These are phyloP conservation scores for Neotropicomus parvogracilis DNA, from an alignment of 1,284 basidiomycete genomes.

Conservation along the genomic window DNA sequence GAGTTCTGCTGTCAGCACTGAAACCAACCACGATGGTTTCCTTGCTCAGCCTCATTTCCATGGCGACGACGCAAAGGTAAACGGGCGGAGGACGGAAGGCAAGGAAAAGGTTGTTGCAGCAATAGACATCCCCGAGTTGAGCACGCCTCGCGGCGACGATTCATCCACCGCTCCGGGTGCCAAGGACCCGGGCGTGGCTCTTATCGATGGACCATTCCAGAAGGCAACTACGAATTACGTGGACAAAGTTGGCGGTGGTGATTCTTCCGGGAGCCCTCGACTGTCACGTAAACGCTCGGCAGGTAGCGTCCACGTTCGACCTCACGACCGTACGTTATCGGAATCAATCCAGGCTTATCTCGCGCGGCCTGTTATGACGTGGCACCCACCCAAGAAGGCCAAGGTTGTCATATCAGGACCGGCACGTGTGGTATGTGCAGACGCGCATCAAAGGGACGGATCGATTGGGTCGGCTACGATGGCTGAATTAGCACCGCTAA, in stretches of 20 bases:
- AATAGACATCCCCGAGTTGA: not conserved
- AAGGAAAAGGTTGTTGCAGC: not conserved
- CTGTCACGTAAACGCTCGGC: conserved; percentile 17
- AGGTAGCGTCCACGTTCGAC: conserved; percentile 14
- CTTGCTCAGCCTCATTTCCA: not conserved
- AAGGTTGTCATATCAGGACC: not conserved
- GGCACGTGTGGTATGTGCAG: not conserved
- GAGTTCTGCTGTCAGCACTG: not conserved
- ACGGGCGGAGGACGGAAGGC: conserved; percentile 6
- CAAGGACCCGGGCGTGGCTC: not conserved
- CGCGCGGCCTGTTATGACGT: conserved; percentile 4
- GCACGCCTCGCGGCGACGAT: conserved; percentile 1
- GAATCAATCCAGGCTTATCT: conserved; percentile 53
- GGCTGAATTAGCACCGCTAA: not conserved
- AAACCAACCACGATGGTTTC: not conserved
- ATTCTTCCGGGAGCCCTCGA: conserved; percentile 17
- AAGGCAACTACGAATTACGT: conserved; percentile 13
- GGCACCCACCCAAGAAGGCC: not conserved
- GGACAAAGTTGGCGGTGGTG: conserved; percentile 6
- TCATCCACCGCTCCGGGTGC: not conserved
- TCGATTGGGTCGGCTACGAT: not conserved
- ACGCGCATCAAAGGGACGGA: not conserved
- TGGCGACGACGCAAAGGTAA: conserved; percentile 22
- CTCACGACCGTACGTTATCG: conserved; percentile 40
- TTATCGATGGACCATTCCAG: not conserved